These are phyloP conservation scores for Purshia tridentata DNA, from an alignment of 306 rosid genomes.

Conservation along the genomic window DNA sequence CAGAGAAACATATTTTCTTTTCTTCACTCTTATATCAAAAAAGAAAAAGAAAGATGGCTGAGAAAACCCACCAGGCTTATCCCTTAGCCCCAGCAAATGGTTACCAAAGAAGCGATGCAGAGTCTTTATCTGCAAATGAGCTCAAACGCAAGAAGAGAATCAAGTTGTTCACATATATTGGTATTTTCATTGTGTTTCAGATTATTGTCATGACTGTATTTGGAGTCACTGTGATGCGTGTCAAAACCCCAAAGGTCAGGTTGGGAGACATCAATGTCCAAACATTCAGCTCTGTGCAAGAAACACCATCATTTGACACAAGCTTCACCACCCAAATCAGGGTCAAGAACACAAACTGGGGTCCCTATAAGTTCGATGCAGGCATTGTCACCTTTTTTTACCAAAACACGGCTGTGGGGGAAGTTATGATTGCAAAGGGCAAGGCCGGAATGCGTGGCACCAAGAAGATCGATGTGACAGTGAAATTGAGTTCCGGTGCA, in stretches of 20 bases:
- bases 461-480: not conserved
- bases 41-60: slow-evolving; percentile 6
- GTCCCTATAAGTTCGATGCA: too few relatives aligned
- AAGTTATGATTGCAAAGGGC: too few relatives aligned
- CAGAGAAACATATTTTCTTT: not conserved
- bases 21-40: not conserved
- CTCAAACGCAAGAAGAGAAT: slow-evolving; percentile 13
- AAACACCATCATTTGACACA: not conserved
- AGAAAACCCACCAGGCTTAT: slow-evolving; percentile 15
- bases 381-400: too few relatives aligned
- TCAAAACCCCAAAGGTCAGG: slow-evolving; percentile 25
- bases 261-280: not conserved
- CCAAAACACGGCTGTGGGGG: too few relatives aligned
- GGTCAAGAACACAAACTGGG: too few relatives aligned
- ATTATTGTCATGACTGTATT: not conserved
- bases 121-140: slow-evolving; percentile 5
- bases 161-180: slow-evolving; percentile 11
- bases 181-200: slow-evolving; percentile 17
- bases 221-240: slow-evolving; percentile 9
- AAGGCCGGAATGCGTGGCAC: too few relatives aligned
- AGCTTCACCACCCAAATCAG: too few relatives aligned
- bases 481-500: not conserved
- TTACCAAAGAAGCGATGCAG: not conserved
- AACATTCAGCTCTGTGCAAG: not conserved
- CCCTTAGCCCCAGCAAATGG: slow-evolving; percentile 15